phyloP scores from a whole-genome alignment of 441 rosid genomes.

The Breynia disticha region DNA sequence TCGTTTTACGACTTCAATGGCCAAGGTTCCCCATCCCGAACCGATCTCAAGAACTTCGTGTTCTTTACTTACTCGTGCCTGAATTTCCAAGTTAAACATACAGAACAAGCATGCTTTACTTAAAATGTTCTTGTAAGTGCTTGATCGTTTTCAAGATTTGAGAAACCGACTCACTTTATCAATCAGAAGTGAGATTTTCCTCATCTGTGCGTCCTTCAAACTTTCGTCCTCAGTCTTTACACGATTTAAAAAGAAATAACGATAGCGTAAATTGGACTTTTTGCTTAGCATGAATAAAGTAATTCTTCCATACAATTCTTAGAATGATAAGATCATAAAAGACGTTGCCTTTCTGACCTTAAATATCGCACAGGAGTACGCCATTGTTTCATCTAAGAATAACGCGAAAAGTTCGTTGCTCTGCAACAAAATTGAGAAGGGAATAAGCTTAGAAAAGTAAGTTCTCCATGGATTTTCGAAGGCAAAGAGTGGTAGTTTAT shows the following conservation, averaged over 20 bases:
- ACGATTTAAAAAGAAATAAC: background rate
- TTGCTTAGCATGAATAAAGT: background rate
- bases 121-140: background rate
- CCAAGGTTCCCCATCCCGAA: conserved; percentile 89
- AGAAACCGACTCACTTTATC: conserved; percentile 43
- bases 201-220: conserved; percentile 56
- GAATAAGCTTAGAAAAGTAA: background rate
- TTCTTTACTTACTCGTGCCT: conserved; percentile 55
- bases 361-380: conserved; percentile 79
- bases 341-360: conserved; percentile 33
- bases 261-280: background rate
- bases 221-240: conserved; percentile 50
- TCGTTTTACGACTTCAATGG: conserved; percentile 63
- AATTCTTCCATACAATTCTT: background rate
- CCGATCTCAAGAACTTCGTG: conserved; percentile 85
- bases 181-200: conserved; percentile 54
- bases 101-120: background rate
- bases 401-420: conserved; percentile 70
- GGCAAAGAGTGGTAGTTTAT: background rate
- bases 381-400: conserved; percentile 88
- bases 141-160: background rate
- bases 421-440: conserved; percentile 21
- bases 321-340: background rate
- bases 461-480: background rate
- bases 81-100: background rate